A percentile compares a stretch with the other conserved stretches of the same genome.
Evolutionary conservation across 2,329 filamentous ascomycete species (phyloP).

Genomic region (Aspergillus puulaauensis): DNA sequence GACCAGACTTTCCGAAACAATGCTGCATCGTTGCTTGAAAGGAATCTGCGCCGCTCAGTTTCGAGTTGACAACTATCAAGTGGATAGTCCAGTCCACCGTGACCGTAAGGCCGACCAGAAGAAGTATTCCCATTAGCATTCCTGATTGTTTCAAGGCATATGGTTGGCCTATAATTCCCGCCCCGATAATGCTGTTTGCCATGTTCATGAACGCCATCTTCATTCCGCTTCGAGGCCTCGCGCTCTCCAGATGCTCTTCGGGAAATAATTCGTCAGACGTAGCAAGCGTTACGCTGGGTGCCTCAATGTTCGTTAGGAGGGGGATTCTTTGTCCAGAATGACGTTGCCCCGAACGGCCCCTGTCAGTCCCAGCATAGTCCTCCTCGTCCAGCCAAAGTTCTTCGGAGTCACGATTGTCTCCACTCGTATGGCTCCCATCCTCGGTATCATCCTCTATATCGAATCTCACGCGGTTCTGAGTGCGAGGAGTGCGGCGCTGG

Average conservation of each 20-base stretch:
- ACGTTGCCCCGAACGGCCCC: slow-evolving; percentile 36
- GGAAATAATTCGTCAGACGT: slow-evolving; percentile 57
- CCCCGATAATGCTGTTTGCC: slow-evolving; percentile 95
- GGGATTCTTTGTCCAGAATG: slow-evolving; percentile 58
- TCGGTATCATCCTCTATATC: slow-evolving; percentile 48
- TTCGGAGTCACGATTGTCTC: slow-evolving; percentile 26
- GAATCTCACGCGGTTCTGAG: slow-evolving; percentile 73
- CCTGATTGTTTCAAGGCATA: slow-evolving; percentile 96
- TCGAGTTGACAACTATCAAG: slow-evolving; percentile 95
- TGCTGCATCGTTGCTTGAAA: slow-evolving; percentile 96
- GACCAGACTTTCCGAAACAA: slow-evolving; percentile 84
- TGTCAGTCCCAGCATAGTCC: slow-evolving; percentile 55
- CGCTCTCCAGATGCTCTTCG: slow-evolving; percentile 59
- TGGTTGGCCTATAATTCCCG: slow-evolving; percentile 76
- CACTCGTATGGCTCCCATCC: slow-evolving; percentile 32
- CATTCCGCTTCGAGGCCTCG: slow-evolving; percentile 80
- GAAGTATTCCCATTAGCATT: slow-evolving; percentile 72
- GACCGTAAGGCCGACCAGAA: slow-evolving; percentile 77
- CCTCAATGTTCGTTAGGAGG: slow-evolving; percentile 78
- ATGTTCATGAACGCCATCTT: slow-evolving; percentile 97
- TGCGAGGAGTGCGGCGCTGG: slow-evolving; percentile 54
- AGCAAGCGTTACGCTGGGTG: slow-evolving; percentile 73
- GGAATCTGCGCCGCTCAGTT: slow-evolving; percentile 87
- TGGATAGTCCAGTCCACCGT: slow-evolving; percentile 97
- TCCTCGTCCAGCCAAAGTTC: slow-evolving; percentile 57